Conservation (phyloP, 2,329 filamentous ascomycete genomes). For the Neonectria ditissima region DNA sequence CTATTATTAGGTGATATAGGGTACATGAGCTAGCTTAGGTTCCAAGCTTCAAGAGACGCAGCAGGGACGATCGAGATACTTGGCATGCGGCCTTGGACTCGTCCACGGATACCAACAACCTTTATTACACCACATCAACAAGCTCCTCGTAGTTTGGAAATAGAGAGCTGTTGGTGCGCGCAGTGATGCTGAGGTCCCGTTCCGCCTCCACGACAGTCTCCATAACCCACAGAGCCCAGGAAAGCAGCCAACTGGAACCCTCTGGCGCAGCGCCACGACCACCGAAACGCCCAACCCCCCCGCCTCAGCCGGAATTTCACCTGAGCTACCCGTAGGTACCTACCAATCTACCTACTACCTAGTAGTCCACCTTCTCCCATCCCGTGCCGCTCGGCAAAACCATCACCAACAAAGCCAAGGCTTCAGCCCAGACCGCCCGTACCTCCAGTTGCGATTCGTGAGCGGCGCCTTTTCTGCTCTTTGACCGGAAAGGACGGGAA, state of each 20-base stretch:
- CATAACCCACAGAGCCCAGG: not conserved
- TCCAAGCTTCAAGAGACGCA: too few relatives aligned
- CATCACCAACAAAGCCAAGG: conserved; percentile 23
- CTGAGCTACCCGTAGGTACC: too few relatives aligned
- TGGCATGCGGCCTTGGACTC: not conserved
- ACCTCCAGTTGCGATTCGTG: conserved; percentile 7
- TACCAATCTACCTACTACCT: too few relatives aligned
- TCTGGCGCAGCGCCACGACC: conserved; percentile 1
- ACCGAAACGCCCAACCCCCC: not conserved
- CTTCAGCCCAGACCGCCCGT: conserved; percentile 18
- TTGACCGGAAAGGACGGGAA: conserved; percentile 6
- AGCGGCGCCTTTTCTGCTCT: not conserved
- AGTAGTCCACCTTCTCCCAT: too few relatives aligned
- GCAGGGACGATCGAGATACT: not conserved
- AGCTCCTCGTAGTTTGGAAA: too few relatives aligned
- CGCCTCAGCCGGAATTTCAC: not conserved
- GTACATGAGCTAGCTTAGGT: too few relatives aligned
- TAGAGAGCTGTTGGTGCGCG: too few relatives aligned
- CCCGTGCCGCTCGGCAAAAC: conserved; percentile 5
- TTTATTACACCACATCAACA: too few relatives aligned
- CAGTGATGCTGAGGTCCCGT: too few relatives aligned
- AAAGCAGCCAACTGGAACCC: not conserved
- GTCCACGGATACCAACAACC: too few relatives aligned
- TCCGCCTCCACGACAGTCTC: too few relatives aligned
- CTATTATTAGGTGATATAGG: too few relatives aligned